Evolutionary conservation across 202 grass and related monocot species (phyloP).

Genomic region (Zizania palustris): DNA sequence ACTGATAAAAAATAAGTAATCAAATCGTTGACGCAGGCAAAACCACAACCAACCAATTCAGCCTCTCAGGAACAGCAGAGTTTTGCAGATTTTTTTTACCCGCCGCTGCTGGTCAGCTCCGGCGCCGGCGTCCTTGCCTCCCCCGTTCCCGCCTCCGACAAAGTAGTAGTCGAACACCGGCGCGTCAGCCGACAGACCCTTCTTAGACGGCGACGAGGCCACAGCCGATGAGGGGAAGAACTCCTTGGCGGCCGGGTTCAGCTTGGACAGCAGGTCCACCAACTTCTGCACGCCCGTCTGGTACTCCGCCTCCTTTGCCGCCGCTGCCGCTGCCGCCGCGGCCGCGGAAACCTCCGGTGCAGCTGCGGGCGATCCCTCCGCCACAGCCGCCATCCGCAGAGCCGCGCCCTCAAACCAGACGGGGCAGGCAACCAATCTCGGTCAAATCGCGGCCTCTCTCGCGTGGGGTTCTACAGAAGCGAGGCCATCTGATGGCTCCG

Average conservation of each 20-base stretch:
- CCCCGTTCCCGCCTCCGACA: conserved; percentile 41
- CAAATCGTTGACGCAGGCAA: conserved; percentile 27
- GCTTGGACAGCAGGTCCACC: conserved; percentile 87
- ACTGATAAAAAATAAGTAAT: background rate
- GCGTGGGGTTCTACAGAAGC: conserved; percentile 24
- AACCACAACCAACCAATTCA: conserved; percentile 20
- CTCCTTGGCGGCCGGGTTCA: conserved; percentile 92
- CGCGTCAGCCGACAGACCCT: conserved; percentile 74
- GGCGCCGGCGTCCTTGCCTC: conserved; percentile 51
- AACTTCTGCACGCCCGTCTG: conserved; percentile 74
- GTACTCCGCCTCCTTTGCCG: conserved; percentile 66
- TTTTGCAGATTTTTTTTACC: conserved; percentile 28
- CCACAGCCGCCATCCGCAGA: conserved; percentile 74
- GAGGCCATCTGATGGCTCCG: conserved; percentile 20
- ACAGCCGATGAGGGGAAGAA: conserved; percentile 68
- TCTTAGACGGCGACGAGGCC: conserved; percentile 42
- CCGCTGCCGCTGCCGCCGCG: conserved; percentile 29
- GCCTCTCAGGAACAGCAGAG: background rate
- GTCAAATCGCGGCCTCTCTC: conserved; percentile 21
- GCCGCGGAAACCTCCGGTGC: conserved; percentile 26
- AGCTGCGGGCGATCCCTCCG: conserved; percentile 52
- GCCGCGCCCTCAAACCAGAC: background rate
- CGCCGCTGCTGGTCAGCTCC: conserved; percentile 55
- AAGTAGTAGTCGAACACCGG: conserved; percentile 70
- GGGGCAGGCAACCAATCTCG: background rate